Conservation (phyloP, 805 yeast species). For the Candida dendrica region DNA sequence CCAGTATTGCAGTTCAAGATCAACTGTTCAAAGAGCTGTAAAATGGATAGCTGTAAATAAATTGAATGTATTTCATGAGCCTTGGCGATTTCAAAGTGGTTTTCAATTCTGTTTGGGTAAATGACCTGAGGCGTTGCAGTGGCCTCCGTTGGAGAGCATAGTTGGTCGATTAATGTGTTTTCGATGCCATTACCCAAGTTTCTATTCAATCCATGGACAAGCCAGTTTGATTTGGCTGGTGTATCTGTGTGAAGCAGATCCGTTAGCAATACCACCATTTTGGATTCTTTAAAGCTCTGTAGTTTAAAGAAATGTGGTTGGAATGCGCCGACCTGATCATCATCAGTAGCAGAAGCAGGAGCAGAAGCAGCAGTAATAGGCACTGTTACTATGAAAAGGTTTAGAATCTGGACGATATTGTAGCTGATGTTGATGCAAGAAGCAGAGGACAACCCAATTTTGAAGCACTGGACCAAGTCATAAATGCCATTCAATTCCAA, state of each 20-base stretch:
- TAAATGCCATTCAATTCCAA: conserved; percentile 5
- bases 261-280: conserved; percentile 24
- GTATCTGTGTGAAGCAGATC: conserved; percentile 34
- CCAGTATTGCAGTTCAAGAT: conserved; percentile 6
- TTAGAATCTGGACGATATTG: conserved; percentile 47
- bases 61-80: conserved; percentile 39
- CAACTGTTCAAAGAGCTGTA: conserved; percentile 41
- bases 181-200: conserved; percentile 44
- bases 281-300: conserved; percentile 2
- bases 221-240: conserved; percentile 30
- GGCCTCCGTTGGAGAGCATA: conserved; percentile 26
- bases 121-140: conserved; percentile 9
- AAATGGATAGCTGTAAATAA: conserved; percentile 36
- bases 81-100: conserved; percentile 14
- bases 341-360: too few relatives aligned
- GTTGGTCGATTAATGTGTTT: conserved; percentile 31
- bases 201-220: conserved; percentile 45
- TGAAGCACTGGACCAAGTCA: conserved; percentile 24
- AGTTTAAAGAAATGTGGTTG: conserved; percentile 2
- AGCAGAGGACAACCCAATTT: conserved; percentile 42
- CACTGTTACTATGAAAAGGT: conserved; percentile 28
- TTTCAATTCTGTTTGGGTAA: conserved; percentile 6
- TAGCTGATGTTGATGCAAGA: conserved; percentile 46
- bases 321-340: conserved; percentile 3
- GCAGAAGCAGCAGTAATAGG: too few relatives aligned